Conservation (phyloP, 148 eudicot genomes). For the Polygonum maritimum region DNA sequence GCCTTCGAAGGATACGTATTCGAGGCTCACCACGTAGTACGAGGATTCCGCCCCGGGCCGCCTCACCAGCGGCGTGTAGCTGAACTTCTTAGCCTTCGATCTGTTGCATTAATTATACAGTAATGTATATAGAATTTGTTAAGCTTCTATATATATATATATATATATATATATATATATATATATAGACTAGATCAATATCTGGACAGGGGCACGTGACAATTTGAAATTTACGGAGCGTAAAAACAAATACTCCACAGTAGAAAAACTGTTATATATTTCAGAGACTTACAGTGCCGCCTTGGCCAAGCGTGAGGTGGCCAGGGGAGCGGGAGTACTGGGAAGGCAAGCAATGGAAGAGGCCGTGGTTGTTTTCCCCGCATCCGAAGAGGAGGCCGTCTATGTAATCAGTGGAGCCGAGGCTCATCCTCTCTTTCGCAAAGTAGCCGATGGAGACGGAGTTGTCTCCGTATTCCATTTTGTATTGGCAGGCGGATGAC, state of each 20-base stretch:
- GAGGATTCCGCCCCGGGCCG: slow-evolving; percentile 17
- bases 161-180: no score
- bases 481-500: slow-evolving; percentile 41
- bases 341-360: slow-evolving; percentile 15
- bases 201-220: no score
- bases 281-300: background rate
- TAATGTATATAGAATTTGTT: no score
- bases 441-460: slow-evolving; percentile 47
- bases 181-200: no score
- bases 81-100: slow-evolving; percentile 11
- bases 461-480: slow-evolving; percentile 55
- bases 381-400: slow-evolving; percentile 16
- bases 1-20: slow-evolving; percentile 39
- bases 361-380: slow-evolving; percentile 18
- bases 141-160: no score
- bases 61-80: slow-evolving; percentile 37
- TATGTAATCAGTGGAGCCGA: background rate
- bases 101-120: slow-evolving; percentile 8
- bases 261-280: background rate
- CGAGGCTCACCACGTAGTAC: slow-evolving; percentile 36
- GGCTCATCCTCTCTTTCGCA: slow-evolving; percentile 8
- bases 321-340: slow-evolving; percentile 8
- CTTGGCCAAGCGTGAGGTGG: slow-evolving; percentile 15
- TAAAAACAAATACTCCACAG: background rate
- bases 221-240: no score